Evolutionary conservation across 2,329 filamentous ascomycete species (phyloP).

Genomic region (Venturia nashicola): DNA sequence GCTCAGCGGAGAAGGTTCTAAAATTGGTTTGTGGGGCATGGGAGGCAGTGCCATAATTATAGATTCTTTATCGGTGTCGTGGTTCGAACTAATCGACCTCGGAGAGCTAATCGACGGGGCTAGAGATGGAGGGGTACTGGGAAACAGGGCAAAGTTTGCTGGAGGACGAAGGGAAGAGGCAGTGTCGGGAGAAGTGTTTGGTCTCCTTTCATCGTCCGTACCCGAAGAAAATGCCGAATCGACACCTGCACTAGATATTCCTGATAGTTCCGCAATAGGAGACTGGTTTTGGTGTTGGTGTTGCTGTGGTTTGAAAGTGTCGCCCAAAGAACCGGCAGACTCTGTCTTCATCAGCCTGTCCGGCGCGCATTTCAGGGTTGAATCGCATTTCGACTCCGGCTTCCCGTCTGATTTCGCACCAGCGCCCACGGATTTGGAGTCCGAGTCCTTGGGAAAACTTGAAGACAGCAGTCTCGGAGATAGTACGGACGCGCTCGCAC

Average conservation of each 20-base stretch:
- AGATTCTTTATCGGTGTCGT: conserved; percentile 2
- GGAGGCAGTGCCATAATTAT: background rate
- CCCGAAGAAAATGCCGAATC: conserved; percentile 8
- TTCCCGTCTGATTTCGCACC: background rate
- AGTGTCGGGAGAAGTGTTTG: conserved; percentile 1
- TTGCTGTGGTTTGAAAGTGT: background rate
- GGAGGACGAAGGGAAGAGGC: background rate
- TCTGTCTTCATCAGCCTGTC: background rate
- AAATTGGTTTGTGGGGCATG: background rate
- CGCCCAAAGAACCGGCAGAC: background rate
- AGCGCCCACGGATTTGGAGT: background rate
- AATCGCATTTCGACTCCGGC: background rate
- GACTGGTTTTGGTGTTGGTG: background rate
- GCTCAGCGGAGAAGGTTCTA: background rate
- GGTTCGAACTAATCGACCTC: background rate
- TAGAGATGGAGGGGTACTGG: background rate
- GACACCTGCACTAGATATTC: background rate
- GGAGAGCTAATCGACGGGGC: background rate
- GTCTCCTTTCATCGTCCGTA: background rate
- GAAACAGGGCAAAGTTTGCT: conserved; percentile 2
- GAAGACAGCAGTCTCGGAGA: background rate
- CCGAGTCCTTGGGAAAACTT: background rate
- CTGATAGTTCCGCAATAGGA: background rate
- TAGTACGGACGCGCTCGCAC: background rate
- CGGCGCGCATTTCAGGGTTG: background rate